phyloP scores from a whole-genome alignment of 2,329 filamentous ascomycete genomes.

The Arthrobotrys sinensis region DNA sequence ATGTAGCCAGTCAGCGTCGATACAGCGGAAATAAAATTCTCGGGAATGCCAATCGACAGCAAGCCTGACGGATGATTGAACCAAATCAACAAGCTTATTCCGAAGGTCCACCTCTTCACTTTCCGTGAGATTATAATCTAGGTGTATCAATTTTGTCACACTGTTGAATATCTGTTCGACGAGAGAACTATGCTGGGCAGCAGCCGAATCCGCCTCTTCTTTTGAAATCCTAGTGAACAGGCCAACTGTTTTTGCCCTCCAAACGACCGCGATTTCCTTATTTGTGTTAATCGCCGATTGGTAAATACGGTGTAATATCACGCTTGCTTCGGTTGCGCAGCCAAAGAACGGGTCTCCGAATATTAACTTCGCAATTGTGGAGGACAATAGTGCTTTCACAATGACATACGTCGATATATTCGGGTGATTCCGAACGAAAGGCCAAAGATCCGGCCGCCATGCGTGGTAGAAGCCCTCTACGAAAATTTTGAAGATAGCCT shows the following conservation, averaged over 20 bases:
- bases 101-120: background rate
- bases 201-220: background rate
- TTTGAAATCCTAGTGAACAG: background rate
- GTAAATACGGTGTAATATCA: background rate
- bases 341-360: constrained; percentile 23
- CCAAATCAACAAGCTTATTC: constrained; percentile 10
- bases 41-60: constrained; percentile 38
- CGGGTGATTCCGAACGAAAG: background rate
- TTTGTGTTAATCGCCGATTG: background rate
- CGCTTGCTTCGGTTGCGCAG: background rate
- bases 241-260: constrained; percentile 15
- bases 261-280: background rate
- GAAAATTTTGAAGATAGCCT: background rate
- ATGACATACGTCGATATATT: background rate
- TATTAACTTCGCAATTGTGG: background rate
- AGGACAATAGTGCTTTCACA: background rate
- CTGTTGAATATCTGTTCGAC: background rate
- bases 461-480: background rate
- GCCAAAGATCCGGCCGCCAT: constrained; percentile 4
- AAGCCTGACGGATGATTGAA: constrained; percentile 19
- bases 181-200: background rate
- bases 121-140: background rate
- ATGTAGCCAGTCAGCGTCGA: constrained; percentile 28
- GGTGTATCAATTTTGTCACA: background rate
- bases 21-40: constrained; percentile 34